Conservation (phyloP, 495 filamentous ascomycete species). For the Hamigera avellanea region DNA sequence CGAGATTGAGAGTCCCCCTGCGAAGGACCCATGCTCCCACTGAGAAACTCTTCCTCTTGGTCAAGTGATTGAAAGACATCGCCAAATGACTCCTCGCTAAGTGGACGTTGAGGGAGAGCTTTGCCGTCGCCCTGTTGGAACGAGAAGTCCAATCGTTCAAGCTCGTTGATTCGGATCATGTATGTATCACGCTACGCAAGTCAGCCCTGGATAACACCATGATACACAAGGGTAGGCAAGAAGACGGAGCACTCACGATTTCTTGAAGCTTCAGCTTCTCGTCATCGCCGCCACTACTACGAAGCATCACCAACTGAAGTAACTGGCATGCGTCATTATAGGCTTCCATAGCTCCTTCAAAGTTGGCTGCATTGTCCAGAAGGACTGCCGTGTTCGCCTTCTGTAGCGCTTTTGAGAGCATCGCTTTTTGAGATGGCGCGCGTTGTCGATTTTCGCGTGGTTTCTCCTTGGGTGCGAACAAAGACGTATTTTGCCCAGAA, state of each 20-base stretch:
- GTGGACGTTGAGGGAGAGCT: constrained; percentile 66
- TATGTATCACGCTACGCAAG: constrained; percentile 68
- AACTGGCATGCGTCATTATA: constrained; percentile 82
- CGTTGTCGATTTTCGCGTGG: constrained; percentile 24
- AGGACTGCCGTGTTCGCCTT: constrained; percentile 94
- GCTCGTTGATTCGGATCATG: constrained; percentile 72
- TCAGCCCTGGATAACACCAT: constrained; percentile 6
- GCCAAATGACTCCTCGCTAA: constrained; percentile 52
- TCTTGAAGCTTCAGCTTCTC: constrained; percentile 76
- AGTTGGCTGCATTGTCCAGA: constrained; percentile 88
- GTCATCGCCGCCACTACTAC: constrained; percentile 66
- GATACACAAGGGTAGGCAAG: neutral
- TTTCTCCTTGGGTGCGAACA: constrained; percentile 14
- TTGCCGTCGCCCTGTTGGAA: constrained; percentile 47
- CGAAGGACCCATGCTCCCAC: neutral
- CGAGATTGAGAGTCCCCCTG: neutral
- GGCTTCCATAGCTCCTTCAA: constrained; percentile 82
- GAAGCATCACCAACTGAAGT: constrained; percentile 73
- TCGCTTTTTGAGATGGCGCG: constrained; percentile 66
- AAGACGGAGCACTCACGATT: constrained; percentile 56
- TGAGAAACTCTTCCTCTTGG: constrained; percentile 29
- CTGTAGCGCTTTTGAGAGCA: constrained; percentile 84
- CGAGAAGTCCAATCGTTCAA: constrained; percentile 55
- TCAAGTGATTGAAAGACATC: constrained; percentile 34
- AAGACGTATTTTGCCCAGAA: constrained; percentile 16